phyloP scores from a whole-genome alignment of 2,329 filamentous ascomycete species.

The Lecanicillium sp. region DNA sequence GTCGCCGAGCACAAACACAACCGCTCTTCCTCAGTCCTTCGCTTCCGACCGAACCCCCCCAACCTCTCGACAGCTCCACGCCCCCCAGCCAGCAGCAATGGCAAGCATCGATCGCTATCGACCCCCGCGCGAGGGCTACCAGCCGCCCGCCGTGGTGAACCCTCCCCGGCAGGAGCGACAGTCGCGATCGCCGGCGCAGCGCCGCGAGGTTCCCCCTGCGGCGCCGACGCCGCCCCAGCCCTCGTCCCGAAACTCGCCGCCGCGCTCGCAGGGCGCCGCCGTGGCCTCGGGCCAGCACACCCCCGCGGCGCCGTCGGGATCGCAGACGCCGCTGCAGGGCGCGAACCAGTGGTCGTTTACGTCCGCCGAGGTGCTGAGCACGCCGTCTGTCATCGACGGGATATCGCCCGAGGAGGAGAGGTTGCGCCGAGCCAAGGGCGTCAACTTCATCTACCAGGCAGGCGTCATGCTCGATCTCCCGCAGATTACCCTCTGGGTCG shows the following conservation, averaged over 20 bases:
- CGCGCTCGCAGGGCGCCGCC: conserved; percentile 38
- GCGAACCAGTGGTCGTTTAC: conserved; percentile 83
- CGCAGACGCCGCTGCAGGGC: conserved; percentile 30
- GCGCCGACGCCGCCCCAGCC: conserved; percentile 55
- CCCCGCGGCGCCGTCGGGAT: conserved; percentile 31
- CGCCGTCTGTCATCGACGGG: conserved; percentile 80
- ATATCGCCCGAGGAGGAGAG: conserved; percentile 72
- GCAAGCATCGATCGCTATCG: conserved; percentile 56
- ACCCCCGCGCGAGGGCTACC: conserved; percentile 51
- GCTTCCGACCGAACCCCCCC: too few relatives aligned
- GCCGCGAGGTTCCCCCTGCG: conserved; percentile 53
- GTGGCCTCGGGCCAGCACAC: conserved; percentile 38
- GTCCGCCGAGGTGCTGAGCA: conserved; percentile 71
- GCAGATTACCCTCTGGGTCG: conserved; percentile 86
- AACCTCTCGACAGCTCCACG: neutral
- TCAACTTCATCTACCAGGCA: conserved; percentile 94
- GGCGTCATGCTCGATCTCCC: conserved; percentile 89
- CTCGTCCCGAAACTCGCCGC: conserved; percentile 49
- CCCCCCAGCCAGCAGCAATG: conserved; percentile 31
- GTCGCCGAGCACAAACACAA: neutral
- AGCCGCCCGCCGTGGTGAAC: conserved; percentile 37
- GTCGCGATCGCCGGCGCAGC: conserved; percentile 45
- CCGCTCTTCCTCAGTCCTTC: too few relatives aligned
- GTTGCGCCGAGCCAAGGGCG: conserved; percentile 76
- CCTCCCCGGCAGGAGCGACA: conserved; percentile 23